Conservation (phyloP, 1,284 basidiomycete species). For the Leccinum ponderosum region DNA sequence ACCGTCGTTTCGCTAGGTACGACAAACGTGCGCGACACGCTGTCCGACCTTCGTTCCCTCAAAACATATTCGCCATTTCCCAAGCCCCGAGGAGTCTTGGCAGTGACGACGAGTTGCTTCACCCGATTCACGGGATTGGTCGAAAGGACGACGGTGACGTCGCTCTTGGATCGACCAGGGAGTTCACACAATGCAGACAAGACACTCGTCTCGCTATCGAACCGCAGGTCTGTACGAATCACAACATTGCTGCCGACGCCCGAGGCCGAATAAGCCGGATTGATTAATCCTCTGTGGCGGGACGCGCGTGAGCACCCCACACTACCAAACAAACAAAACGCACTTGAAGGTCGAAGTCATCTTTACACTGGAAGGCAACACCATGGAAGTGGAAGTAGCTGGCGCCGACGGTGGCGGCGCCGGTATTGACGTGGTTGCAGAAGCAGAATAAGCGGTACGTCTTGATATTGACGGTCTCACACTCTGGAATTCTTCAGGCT, state of each 20-base stretch:
- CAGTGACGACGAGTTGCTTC: conserved; percentile 55
- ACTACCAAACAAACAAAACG: conserved; percentile 9
- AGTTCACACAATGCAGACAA: conserved; percentile 62
- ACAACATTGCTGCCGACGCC: conserved; percentile 10
- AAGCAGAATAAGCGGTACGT: conserved; percentile 12
- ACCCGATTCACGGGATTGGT: conserved; percentile 56
- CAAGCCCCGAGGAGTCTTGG: conserved; percentile 39
- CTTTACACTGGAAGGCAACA: conserved; percentile 4
- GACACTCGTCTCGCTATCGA: conserved; percentile 43
- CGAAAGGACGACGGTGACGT: conserved; percentile 53
- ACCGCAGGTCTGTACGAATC: conserved; percentile 58
- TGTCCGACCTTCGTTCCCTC: conserved; percentile 56
- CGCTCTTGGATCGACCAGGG: conserved; percentile 56
- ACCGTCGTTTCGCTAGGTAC: conserved; percentile 62
- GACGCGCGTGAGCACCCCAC: conserved; percentile 10
- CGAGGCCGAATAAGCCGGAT: conserved; percentile 20
- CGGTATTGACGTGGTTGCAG: conserved; percentile 8
- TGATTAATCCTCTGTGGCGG: conserved; percentile 17
- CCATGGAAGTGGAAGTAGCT: neutral
- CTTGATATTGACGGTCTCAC: conserved; percentile 28
- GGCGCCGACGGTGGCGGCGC: conserved; percentile 10
- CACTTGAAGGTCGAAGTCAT: conserved; percentile 21
- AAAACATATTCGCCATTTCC: conserved; percentile 34
- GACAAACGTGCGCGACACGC: conserved; percentile 51
- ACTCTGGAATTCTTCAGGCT: conserved; percentile 24